phyloP scores from a whole-genome alignment of 495 filamentous ascomycete species.

The Stereocaulon alpinum region DNA sequence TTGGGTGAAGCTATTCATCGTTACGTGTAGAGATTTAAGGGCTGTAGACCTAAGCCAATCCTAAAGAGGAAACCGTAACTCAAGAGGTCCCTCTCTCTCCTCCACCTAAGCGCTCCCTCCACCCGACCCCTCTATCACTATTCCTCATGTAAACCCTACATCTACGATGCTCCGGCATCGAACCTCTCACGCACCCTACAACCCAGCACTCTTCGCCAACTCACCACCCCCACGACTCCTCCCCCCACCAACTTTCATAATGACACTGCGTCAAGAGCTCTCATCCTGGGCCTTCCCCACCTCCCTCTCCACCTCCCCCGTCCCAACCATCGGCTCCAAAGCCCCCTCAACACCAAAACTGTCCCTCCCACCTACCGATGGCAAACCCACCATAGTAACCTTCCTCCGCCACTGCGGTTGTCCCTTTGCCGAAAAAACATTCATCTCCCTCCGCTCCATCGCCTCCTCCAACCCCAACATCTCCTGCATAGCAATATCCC shows the following conservation, averaged over 20 bases:
- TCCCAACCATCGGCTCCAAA: constrained; percentile 30
- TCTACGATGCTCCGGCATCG: not conserved
- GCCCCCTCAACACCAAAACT: constrained; percentile 40
- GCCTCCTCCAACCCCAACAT: constrained; percentile 39
- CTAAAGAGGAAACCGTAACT: not conserved
- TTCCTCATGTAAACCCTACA: not conserved
- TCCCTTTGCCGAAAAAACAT: constrained; percentile 55
- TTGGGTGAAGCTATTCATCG: too few species aligned
- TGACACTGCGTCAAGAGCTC: constrained; percentile 21
- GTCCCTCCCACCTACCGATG: constrained; percentile 28
- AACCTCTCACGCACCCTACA: not conserved
- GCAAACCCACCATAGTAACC: constrained; percentile 41
- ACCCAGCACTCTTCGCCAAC: not conserved
- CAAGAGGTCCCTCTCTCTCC: not conserved
- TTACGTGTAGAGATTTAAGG: too few species aligned
- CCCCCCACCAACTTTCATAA: not conserved
- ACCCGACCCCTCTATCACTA: not conserved
- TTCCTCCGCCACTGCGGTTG: constrained; percentile 54
- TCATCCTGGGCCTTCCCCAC: constrained; percentile 15
- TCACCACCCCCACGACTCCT: not conserved
- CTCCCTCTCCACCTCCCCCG: constrained; percentile 7
- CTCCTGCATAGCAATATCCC: constrained; percentile 48
- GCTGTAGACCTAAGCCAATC: too few species aligned
- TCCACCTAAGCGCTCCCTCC: not conserved
- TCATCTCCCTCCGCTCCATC: constrained; percentile 34